phyloP scores from a whole-genome alignment of 768 basidiomycete species.

The Amyloporia xantha region DNA sequence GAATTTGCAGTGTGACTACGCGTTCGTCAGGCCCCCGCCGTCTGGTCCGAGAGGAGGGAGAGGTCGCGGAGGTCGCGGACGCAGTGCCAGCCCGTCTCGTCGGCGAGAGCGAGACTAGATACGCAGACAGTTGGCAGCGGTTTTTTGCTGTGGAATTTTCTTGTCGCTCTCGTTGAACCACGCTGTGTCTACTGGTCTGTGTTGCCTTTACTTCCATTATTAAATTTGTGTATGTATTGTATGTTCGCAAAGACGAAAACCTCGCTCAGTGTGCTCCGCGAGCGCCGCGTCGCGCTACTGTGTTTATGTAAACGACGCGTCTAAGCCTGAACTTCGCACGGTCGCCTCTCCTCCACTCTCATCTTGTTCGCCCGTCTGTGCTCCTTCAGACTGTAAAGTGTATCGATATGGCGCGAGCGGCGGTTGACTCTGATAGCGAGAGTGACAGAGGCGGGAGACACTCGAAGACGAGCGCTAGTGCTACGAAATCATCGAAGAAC shows the following conservation, averaged over 20 bases:
- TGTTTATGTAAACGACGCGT: neutral
- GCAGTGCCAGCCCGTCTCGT: constrained; percentile 76
- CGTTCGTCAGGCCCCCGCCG: constrained; percentile 82
- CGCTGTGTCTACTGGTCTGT: neutral
- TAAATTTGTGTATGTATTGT: neutral
- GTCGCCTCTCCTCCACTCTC: constrained; percentile 4
- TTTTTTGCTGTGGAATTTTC: no score
- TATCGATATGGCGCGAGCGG: constrained; percentile 7
- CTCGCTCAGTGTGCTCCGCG: neutral
- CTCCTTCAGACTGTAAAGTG: neutral
- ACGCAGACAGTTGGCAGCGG: neutral
- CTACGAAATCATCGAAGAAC: constrained; percentile 1
- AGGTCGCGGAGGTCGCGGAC: constrained; percentile 52
- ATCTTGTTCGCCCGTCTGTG: neutral
- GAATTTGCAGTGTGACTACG: constrained; percentile 82
- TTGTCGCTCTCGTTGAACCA: neutral
- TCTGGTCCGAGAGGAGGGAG: constrained; percentile 76
- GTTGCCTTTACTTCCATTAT: neutral
- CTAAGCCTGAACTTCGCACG: constrained; percentile 11
- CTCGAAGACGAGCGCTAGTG: neutral
- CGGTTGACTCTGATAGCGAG: constrained; percentile 8
- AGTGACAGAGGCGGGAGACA: constrained; percentile 9
- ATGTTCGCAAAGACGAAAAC: neutral
- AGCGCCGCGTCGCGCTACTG: neutral
- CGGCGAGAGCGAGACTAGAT: constrained; percentile 28